Evolutionary conservation across 2,329 filamentous ascomycete species (phyloP).

Genomic region (Aspergillus pseudotamarii): DNA sequence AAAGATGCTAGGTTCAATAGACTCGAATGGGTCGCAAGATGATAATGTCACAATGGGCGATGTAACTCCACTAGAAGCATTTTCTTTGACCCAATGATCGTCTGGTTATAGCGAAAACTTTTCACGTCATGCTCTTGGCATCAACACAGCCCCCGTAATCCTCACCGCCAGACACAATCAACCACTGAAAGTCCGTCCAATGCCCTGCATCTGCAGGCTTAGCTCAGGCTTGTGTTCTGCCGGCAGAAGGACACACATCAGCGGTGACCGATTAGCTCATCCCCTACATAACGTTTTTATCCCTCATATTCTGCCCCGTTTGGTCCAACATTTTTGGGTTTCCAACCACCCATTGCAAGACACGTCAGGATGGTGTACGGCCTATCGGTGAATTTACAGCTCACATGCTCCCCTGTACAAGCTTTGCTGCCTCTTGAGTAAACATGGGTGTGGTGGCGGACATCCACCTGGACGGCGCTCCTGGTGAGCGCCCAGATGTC

Average conservation of each 20-base stretch:
- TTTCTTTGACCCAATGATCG: background rate
- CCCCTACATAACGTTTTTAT: background rate
- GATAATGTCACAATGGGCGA: background rate
- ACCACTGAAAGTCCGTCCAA: background rate
- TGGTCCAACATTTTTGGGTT: background rate
- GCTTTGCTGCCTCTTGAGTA: background rate
- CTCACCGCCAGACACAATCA: background rate
- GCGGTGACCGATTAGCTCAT: background rate
- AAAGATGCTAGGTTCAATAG: background rate
- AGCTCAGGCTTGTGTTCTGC: background rate
- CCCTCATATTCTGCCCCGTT: background rate
- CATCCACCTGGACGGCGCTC: constrained; percentile 5
- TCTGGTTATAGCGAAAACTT: background rate
- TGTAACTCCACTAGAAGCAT: background rate
- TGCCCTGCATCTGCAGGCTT: background rate
- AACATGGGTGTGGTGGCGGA: constrained; percentile 3
- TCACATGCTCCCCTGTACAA: background rate
- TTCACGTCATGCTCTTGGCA: background rate
- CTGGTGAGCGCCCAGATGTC: background rate
- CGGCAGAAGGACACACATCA: background rate
- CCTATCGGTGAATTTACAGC: background rate
- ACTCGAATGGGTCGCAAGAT: background rate
- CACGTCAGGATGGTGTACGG: constrained; percentile 11
- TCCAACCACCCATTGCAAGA: constrained; percentile 1
- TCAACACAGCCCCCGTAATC: background rate